Conservation (phyloP, 1,139 yeast genomes). For the Geotrichum reessii region DNA sequence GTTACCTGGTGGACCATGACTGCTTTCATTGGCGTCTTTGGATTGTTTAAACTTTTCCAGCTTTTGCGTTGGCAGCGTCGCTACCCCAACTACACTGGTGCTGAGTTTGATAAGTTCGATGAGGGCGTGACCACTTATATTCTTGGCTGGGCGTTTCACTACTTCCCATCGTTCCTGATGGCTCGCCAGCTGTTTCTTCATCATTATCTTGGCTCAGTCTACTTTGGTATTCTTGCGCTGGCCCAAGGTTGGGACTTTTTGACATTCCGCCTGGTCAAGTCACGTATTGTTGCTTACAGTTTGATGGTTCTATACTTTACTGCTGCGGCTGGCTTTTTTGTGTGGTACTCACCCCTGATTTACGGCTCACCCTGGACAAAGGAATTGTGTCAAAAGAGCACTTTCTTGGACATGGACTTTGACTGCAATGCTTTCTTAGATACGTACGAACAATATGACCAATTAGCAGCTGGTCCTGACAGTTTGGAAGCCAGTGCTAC, state of each 20-base stretch:
- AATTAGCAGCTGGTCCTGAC: conserved; percentile 9
- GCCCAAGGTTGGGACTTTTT: conserved; percentile 76
- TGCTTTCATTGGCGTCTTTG: conserved; percentile 50
- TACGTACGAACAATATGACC: conserved; percentile 28
- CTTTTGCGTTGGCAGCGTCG: conserved; percentile 70
- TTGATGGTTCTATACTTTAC: conserved; percentile 47
- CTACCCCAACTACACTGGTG: conserved; percentile 39
- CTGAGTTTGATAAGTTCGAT: conserved; percentile 65
- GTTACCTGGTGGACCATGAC: conserved; percentile 84
- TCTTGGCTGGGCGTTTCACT: conserved; percentile 81
- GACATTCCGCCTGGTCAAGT: conserved; percentile 37
- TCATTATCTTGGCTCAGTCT: conserved; percentile 86
- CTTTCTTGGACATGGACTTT: conserved; percentile 69
- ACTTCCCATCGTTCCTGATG: conserved; percentile 85
- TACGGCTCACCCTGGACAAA: conserved; percentile 81
- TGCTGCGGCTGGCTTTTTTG: conserved; percentile 52
- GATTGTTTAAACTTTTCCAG: conserved; percentile 48
- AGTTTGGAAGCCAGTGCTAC: conserved; percentile 7
- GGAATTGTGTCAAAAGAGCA: conserved; percentile 55
- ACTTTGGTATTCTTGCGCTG: conserved; percentile 78
- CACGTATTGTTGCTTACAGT: conserved; percentile 41
- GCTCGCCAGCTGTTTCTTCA: conserved; percentile 90
- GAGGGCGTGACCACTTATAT: conserved; percentile 61
- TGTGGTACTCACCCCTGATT: conserved; percentile 63
- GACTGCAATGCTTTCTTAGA: conserved; percentile 60